Conservation (phyloP, 140 eudicot species). For the Cichorium intybus region DNA sequence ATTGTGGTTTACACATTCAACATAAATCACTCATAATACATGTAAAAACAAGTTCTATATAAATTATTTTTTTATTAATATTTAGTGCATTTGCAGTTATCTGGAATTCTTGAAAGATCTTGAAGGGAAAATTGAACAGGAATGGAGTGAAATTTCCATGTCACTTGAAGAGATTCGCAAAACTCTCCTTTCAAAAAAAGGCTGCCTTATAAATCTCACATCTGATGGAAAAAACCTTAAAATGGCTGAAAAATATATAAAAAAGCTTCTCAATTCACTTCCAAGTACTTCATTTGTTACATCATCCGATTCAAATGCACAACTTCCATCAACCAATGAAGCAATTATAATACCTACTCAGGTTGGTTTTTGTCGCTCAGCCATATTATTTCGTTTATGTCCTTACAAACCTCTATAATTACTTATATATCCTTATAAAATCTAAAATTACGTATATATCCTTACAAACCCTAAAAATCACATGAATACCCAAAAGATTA, state of each 20-base stretch:
- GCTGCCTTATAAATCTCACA: constrained; percentile 74
- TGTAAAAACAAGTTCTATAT: neutral
- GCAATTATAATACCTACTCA: constrained; percentile 88
- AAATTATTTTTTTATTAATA: neutral
- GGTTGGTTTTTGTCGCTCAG: constrained; percentile 35
- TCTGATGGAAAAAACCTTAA: constrained; percentile 73
- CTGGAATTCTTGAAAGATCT: constrained; percentile 66
- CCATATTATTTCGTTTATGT: neutral
- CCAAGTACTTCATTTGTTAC: constrained; percentile 46
- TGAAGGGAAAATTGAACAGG: constrained; percentile 63
- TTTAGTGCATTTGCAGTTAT: constrained; percentile 51
- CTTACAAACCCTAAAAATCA: too few relatives aligned
- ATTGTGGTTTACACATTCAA: neutral
- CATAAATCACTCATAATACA: neutral
- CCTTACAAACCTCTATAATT: too few relatives aligned
- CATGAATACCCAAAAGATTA: too few relatives aligned
- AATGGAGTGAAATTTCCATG: constrained; percentile 67
- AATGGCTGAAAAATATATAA: constrained; percentile 51
- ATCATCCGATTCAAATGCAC: constrained; percentile 48
- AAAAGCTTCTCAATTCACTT: constrained; percentile 62
- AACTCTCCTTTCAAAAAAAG: constrained; percentile 51
- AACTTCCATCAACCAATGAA: constrained; percentile 56
- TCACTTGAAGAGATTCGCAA: constrained; percentile 85
- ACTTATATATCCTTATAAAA: too few relatives aligned
- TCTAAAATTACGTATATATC: too few relatives aligned